These are phyloP conservation scores for Solanum piurae DNA, from an alignment of 257 asterid species.

Conservation along the genomic window DNA sequence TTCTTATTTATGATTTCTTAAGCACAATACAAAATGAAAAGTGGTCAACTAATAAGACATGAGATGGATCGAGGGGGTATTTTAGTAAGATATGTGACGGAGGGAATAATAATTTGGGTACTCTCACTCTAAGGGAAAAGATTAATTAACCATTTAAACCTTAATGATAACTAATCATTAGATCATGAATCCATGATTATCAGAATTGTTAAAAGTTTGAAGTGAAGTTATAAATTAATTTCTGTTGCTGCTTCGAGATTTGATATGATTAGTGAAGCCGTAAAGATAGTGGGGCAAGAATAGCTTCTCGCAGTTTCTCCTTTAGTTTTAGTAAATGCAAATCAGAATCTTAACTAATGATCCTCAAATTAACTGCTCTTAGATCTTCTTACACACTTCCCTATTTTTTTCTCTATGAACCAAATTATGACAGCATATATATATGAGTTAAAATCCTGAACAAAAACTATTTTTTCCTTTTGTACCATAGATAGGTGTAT, in stretches of 20 bases:
- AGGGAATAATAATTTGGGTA: neutral
- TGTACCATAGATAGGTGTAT: neutral
- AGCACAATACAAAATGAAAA: no score
- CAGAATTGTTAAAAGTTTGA: neutral
- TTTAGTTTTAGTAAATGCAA: neutral
- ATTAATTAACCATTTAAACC: neutral
- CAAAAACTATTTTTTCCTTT: neutral
- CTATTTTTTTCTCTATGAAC: neutral
- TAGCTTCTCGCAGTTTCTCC: slow-evolving; percentile 16
- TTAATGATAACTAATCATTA: slow-evolving; percentile 10
- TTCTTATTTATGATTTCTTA: no score
- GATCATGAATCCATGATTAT: slow-evolving; percentile 2
- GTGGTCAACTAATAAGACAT: neutral
- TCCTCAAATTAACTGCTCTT: slow-evolving; percentile 33
- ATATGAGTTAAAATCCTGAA: neutral
- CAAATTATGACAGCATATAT: neutral
- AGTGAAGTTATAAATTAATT: slow-evolving; percentile 4
- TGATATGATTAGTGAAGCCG: neutral
- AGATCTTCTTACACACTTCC: neutral
- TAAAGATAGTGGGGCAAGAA: slow-evolving; percentile 8
- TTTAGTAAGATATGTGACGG: neutral
- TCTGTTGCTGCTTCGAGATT: slow-evolving; percentile 3
- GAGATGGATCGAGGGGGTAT: no score
- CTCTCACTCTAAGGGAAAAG: neutral
- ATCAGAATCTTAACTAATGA: slow-evolving; percentile 31